Conservation (phyloP, 1,284 basidiomycete species). For the Ustilago sp. region DNA sequence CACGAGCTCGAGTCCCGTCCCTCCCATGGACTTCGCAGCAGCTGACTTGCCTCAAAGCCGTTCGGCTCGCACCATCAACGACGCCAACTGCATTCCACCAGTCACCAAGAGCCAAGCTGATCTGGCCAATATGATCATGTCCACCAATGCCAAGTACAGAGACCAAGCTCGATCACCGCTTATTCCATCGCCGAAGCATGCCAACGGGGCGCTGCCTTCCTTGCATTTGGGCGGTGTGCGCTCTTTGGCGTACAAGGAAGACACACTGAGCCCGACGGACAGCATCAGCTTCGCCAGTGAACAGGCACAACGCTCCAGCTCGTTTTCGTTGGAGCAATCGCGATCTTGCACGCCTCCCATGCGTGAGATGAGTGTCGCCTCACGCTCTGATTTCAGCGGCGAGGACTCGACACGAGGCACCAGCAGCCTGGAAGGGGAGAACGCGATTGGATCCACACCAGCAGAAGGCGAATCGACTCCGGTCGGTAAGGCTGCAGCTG, state of each 20-base stretch:
- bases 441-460: neutral
- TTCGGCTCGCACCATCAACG: conserved; percentile 25
- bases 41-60: conserved; percentile 20
- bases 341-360: conserved; percentile 29
- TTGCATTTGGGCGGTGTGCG: conserved; percentile 34
- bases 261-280: conserved; percentile 26
- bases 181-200: conserved; percentile 22
- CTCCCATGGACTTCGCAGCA: conserved; percentile 4
- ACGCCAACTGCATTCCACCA: neutral
- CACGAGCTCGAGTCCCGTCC: conserved; percentile 1
- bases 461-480: conserved; percentile 36
- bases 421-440: conserved; percentile 28
- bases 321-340: conserved; percentile 21
- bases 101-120: conserved; percentile 22
- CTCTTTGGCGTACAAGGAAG: conserved; percentile 32
- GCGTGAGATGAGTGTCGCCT: conserved; percentile 20
- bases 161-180: conserved; percentile 40
- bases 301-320: conserved; percentile 11
- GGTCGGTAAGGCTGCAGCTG: conserved; percentile 15
- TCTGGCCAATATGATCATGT: conserved; percentile 30
- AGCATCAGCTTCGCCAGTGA: conserved; percentile 20
- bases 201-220: conserved; percentile 21
- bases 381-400: conserved; percentile 3
- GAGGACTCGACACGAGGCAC: conserved; percentile 18
- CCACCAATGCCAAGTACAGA: conserved; percentile 31